A percentile compares a stretch with the other conserved stretches of the same genome.
These are phyloP conservation scores for Salvia hispanica DNA, from an alignment of 257 asterid species.

Conservation along the genomic window DNA sequence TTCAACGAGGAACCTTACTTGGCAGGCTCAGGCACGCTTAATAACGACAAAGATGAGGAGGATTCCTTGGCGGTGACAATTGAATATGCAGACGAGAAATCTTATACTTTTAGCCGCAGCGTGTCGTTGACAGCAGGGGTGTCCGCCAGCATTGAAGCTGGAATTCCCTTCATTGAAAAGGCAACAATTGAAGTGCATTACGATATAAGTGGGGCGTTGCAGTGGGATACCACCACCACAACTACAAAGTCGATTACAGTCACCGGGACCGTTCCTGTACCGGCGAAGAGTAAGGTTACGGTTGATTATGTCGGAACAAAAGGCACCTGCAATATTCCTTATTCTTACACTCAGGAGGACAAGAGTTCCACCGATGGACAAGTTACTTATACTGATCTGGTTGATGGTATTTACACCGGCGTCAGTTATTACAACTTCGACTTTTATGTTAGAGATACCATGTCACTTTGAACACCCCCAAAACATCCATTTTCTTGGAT, in stretches of 20 bases:
- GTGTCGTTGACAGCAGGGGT: neutral
- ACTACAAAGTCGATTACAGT: neutral
- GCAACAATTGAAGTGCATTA: neutral
- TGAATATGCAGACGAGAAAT: neutral
- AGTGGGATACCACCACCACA: neutral
- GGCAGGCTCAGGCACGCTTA: neutral
- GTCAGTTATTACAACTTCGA: no score
- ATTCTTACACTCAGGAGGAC: neutral
- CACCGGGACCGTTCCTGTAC: neutral
- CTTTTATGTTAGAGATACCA: no score
- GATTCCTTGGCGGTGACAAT: neutral
- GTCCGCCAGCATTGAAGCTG: neutral
- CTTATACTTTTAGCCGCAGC: neutral
- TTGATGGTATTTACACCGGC: no score
- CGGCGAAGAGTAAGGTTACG: neutral
- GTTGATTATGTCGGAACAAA: neutral
- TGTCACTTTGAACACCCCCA: no score
- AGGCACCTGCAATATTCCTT: neutral
- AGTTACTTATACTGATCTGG: no score
- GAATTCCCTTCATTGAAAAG: neutral
- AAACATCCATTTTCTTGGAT: no score
- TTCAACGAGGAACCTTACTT: no score
- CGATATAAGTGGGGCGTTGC: neutral
- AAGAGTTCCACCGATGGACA: neutral
- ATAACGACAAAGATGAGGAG: neutral